Base-by-base conservation (phyloP, 2,329 filamentous ascomycete species). In the Fusarium robinianum region DNA sequence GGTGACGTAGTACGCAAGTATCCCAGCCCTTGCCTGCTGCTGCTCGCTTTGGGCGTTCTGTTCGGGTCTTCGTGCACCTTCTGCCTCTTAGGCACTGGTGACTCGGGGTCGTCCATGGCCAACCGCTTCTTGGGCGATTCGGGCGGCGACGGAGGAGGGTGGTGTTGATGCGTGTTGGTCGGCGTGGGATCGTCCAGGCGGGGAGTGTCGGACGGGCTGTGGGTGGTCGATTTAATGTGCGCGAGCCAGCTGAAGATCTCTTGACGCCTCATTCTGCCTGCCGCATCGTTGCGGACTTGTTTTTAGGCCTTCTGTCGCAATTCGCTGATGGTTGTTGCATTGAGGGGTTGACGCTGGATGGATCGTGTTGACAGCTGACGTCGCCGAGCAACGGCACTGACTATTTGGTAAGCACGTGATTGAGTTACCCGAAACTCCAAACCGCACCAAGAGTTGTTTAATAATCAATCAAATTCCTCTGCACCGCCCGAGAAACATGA, bases 121-220 rank as follows among this genome's bases (percentile, higher is more conserved):
- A 30, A 30, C 27, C 27, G 27, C 27, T 30, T 30, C 27, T 30
- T 17, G 27, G 15, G 15, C 27, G 27, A 30, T 17, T 30, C 27
- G 27, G 27, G 27, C 27, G 27, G 27, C 27, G 27, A 30, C 27
- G 24, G 24, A 26, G 27, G 27, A 30, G 27, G 27, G n/a, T 30
- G 27, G n/a, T 30, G 27, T 30, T 30, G 27, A 30, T 30, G 27
- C n/a, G n/a, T 14, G 27, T 14, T 30, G 27, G 27, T 17, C 27
- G 27, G 27, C 15, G 15, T 30, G n/a, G 27, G 27, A 30, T 30
- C n/a, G 27, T 30, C 15, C 27, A 17, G n/a, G 27, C n/a, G 27
- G 15, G 27, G n/a, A 15, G 27, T 17, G 27, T 30, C n/a, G 15
- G 27, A 17, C 15, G 27, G n/a, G 15, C n/a, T 15, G n/a, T 30